Base-by-base conservation (phyloP, 306 rosid species). In the Ochetophila trinervis region DNA sequence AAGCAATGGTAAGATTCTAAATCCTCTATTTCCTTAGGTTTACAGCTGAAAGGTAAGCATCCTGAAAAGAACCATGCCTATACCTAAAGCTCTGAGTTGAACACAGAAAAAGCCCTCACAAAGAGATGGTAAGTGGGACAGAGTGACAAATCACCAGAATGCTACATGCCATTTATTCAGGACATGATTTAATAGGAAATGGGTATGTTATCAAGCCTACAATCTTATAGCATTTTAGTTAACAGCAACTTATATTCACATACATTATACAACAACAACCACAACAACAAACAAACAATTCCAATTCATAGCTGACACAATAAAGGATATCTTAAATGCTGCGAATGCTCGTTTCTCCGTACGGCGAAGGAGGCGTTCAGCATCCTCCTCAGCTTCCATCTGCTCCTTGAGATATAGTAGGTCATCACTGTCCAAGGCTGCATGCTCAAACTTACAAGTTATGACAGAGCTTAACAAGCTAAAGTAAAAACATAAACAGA, bases 381-480 rank as follows among this genome's bases (percentile, higher is more conserved):
- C 98, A 78, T 93, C 98, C 83, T 93, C 98, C 87, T 93, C 98
- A 3, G 98, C 98, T 83, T 93, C 98, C 98, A 93, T 89, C 77
- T 93, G 98, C 86, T 93, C 98, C 86, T 93, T 93, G 76, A 93
- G 97, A 86, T 93, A 93, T 69, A 93, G 89, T 44, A 93, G 86
- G 78, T 93, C 98, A 57, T 93, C 98, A 68, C 98, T 93, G 87
- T 93, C 98, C 98, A 93, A 81, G 53, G 98, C 98, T 92, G 95
- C 85, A 87, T 53, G 65, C 64, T 71, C 68, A 79, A 85, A 82
- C 75, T 82, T 82, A 74, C 74, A 67, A 80, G 75, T 82, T 82
- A 74, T 71, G 63, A 79, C 44, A 54, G 20, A 69, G 76, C 66
- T 60, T 5, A 63, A 73, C 51, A 74, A 74, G 64, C 82, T 63